These are phyloP conservation scores for Mollisia scopiformis DNA, from an alignment of 2,329 filamentous ascomycete species.

Conservation along the genomic window DNA sequence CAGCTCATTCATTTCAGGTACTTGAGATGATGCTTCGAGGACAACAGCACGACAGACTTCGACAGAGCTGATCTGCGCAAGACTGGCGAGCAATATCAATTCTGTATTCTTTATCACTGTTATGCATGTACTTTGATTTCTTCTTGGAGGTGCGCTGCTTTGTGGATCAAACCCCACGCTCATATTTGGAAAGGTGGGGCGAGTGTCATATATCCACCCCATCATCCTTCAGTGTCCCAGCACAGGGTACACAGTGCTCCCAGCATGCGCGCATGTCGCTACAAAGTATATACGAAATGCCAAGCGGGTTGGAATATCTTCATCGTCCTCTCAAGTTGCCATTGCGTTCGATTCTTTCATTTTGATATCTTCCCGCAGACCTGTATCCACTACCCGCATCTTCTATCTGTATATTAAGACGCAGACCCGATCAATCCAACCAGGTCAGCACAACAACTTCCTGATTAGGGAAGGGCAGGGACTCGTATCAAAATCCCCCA, in stretches of 20 bases:
- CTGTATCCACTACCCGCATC: constrained; percentile 51
- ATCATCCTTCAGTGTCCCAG: constrained; percentile 55
- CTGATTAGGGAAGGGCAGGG: too few species aligned
- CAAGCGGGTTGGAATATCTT: constrained; percentile 43
- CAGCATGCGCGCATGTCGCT: constrained; percentile 42
- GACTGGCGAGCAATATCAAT: not conserved
- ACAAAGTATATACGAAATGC: constrained; percentile 48
- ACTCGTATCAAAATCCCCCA: too few species aligned
- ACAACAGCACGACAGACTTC: not conserved
- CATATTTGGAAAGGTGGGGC: constrained; percentile 61
- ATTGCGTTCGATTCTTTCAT: too few species aligned
- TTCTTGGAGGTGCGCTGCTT: not conserved
- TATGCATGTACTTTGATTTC: not conserved
- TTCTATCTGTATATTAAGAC: too few species aligned
- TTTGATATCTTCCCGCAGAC: constrained; percentile 50
- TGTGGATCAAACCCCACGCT: not conserved
- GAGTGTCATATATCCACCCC: constrained; percentile 62
- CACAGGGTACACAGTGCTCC: constrained; percentile 53
- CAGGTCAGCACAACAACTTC: too few species aligned
- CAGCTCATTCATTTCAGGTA: not conserved
- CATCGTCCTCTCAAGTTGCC: constrained; percentile 46
- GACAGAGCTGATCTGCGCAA: too few species aligned
- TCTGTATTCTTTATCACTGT: not conserved
- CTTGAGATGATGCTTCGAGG: not conserved
- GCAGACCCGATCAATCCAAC: too few species aligned